Base-by-base conservation (phyloP, 2,329 filamentous ascomycete genomes). In the Aspergillus latus region DNA sequence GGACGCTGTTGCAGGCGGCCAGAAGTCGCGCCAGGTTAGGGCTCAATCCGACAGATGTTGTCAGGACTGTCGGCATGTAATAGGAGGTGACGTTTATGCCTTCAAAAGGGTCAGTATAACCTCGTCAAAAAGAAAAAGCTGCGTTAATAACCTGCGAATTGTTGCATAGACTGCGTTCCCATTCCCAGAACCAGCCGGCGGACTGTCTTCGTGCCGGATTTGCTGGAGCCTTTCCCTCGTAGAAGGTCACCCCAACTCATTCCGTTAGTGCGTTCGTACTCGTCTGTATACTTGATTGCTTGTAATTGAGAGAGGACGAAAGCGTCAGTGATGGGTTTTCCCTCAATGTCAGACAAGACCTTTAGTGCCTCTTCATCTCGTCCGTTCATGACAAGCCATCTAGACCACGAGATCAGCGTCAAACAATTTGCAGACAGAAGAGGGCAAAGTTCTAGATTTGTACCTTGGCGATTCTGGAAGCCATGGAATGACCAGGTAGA, bases 171-270 rank as follows among this genome's bases (percentile, higher is more conserved):
- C 52, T 75, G 73, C 60, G 72, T 72, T 21, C 21, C 21, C 21
- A 21, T 21, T 21, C 21, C 21, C 21, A 80, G 66, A 16, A 78
- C 69, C 66, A 79, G 74, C 2, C 77, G 68, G 13, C 76, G 69
- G 15, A 78, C 61, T 9, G 34, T 59, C 32, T 47, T 65, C 53
- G 50, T 66, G 58, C 37, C 62, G 37, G n/a, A 52, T 54, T 53
- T 59, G 75, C 21, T 21, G 21, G 50, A 45, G 37, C 34, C 49
- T 36, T 39, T 43, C 16, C 81, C 80, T 4, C 76, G 73, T 1
- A 84, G 65, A 1, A 84, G 72, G 47, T 83, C 76, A 5, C 72
- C 67, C 74, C 81, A 83, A 7, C 74, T 72, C 4, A 83, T 73
- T 2, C 76, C 70, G 59, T 83, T 76, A 42, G 80, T 74, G 1